These are phyloP conservation scores for Nitzschia sp. DNA, from an alignment of 108 stramenopile species.

Conservation along the genomic window DNA sequence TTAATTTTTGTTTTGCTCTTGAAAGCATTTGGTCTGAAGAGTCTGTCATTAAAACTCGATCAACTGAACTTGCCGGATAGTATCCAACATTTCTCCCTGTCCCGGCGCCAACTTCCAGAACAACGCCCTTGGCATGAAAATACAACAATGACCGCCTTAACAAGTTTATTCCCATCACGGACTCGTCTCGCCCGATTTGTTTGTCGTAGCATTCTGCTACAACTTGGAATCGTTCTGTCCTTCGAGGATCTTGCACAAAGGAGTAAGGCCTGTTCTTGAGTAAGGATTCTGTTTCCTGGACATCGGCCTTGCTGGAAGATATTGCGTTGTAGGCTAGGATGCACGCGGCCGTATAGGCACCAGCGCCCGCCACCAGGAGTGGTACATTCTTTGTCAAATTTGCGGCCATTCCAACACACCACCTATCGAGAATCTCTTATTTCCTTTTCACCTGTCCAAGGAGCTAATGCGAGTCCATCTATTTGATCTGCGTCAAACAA, in stretches of 20 bases:
- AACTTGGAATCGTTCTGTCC: slow-evolving; percentile 63
- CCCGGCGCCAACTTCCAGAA: slow-evolving; percentile 89
- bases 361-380: slow-evolving; percentile 20
- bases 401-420: slow-evolving; percentile 12
- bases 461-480: too few relatives aligned
- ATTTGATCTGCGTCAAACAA: too few relatives aligned
- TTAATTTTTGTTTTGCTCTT: slow-evolving; percentile 63
- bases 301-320: slow-evolving; percentile 23
- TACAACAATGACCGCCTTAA: slow-evolving; percentile 67
- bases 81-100: slow-evolving; percentile 82
- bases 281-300: slow-evolving; percentile 18
- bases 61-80: slow-evolving; percentile 61
- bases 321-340: slow-evolving; percentile 35
- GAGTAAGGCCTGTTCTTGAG: slow-evolving; percentile 26
- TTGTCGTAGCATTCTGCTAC: slow-evolving; percentile 74
- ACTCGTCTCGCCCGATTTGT: slow-evolving; percentile 74
- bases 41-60: slow-evolving; percentile 77
- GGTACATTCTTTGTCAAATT: slow-evolving; percentile 25
- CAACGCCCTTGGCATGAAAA: slow-evolving; percentile 79
- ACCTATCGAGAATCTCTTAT: too few relatives aligned
- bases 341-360: slow-evolving; percentile 33
- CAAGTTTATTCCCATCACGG: slow-evolving; percentile 78
- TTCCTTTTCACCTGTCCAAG: too few relatives aligned
- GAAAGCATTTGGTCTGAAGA: slow-evolving; percentile 75
- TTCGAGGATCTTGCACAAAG: slow-evolving; percentile 55